Evolutionary conservation across 192 early-diverging fungal species (phyloP).

Genomic region (Pilobolus umbonatus): DNA sequence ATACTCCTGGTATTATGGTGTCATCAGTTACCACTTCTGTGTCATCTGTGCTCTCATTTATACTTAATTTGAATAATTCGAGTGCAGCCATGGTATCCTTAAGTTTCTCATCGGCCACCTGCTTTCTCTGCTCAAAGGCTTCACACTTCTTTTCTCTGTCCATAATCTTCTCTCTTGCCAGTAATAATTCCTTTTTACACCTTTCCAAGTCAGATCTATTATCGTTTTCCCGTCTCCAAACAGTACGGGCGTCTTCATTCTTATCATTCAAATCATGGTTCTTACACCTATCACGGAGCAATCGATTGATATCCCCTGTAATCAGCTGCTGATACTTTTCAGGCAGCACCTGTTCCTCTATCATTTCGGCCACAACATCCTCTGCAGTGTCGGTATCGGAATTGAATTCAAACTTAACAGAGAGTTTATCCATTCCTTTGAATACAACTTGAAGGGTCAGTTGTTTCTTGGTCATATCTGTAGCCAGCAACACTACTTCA

Average conservation of each 20-base stretch:
- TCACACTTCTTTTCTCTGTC: constrained; percentile 25
- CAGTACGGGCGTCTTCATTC: constrained; percentile 48
- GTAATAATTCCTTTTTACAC: constrained; percentile 9
- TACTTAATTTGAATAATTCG: constrained; percentile 9
- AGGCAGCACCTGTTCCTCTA: constrained; percentile 73
- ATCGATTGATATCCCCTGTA: constrained; percentile 73
- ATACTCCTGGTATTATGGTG: constrained; percentile 1
- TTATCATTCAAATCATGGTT: constrained; percentile 54
- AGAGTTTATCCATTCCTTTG: constrained; percentile 71
- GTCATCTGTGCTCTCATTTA: constrained; percentile 1
- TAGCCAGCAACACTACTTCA: constrained; percentile 62
- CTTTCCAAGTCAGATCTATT: constrained; percentile 29
- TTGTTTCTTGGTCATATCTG: constrained; percentile 58
- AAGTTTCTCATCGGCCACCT: constrained; percentile 24
- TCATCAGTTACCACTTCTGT: constrained; percentile 2
- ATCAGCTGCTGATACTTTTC: constrained; percentile 66
- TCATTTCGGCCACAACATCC: constrained; percentile 79
- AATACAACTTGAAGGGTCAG: constrained; percentile 70
- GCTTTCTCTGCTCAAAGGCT: constrained; percentile 17
- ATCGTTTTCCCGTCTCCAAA: constrained; percentile 32
- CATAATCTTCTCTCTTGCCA: constrained; percentile 2
- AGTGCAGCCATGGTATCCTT: constrained; percentile 13
- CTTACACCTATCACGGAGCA: constrained; percentile 62
- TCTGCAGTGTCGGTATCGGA: constrained; percentile 74
- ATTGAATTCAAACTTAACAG: constrained; percentile 79